phyloP scores from a whole-genome alignment of 257 asterid species.

The Nicotiana benthamiana region DNA sequence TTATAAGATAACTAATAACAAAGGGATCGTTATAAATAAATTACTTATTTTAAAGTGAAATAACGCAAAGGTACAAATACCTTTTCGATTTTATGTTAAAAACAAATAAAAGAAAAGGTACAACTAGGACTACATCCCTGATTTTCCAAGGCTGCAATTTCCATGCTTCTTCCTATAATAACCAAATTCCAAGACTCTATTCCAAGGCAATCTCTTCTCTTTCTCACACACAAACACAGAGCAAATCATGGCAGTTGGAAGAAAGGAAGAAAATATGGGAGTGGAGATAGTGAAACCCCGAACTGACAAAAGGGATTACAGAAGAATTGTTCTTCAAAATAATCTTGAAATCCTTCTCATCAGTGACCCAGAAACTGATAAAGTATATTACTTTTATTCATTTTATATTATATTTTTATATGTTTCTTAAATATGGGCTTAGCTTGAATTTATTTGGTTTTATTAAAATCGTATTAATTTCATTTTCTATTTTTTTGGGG shows the following conservation, averaged over 20 bases:
- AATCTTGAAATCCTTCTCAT: conserved; percentile 76
- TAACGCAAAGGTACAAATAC: no score
- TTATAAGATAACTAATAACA: no score
- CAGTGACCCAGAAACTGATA: conserved; percentile 95
- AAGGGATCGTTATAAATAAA: no score
- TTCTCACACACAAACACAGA: no score
- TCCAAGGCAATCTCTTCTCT: no score
- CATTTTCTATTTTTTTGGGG: neutral
- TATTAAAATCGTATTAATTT: neutral
- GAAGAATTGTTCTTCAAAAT: conserved; percentile 65
- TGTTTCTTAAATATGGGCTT: neutral
- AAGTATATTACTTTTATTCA: conserved; percentile 28
- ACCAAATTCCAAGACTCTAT: no score
- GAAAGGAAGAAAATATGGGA: conserved; percentile 19
- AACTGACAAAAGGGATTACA: conserved; percentile 64
- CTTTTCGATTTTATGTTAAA: no score
- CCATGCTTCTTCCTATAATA: no score
- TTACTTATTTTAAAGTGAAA: no score
- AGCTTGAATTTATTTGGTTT: neutral
- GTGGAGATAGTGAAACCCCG: conserved; percentile 74
- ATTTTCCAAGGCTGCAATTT: no score
- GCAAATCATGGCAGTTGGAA: conserved; percentile 37
- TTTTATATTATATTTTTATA: neutral
- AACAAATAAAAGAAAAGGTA: no score
- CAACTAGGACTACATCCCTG: no score